Percentiles rank a stretch among this genome's conserved stretches.
Evolutionary conservation across 2,329 filamentous ascomycete species (phyloP).

Genomic region (Phyllosticta ampelicida): DNA sequence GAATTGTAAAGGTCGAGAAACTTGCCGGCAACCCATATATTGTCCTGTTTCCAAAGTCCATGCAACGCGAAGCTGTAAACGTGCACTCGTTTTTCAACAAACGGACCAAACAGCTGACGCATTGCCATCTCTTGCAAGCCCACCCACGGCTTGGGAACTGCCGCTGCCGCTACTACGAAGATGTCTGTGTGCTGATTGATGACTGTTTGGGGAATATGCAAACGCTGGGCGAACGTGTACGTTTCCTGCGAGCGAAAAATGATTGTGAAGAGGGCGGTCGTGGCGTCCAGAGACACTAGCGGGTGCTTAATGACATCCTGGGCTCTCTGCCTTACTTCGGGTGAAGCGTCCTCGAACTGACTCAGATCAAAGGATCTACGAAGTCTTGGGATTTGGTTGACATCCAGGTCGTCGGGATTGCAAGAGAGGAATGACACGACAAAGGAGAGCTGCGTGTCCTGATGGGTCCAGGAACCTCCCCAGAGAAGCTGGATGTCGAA

Average conservation of each 20-base stretch:
- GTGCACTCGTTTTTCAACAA: conserved; percentile 67
- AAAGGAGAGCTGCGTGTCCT: conserved; percentile 87
- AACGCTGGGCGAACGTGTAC: conserved; percentile 44
- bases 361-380: conserved; percentile 62
- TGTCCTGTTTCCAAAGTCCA: conserved; percentile 84
- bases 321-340: conserved; percentile 49
- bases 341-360: conserved; percentile 51
- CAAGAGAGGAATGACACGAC: conserved; percentile 76
- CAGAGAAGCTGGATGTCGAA: conserved; percentile 84
- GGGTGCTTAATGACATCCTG: conserved; percentile 69
- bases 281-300: conserved; percentile 76
- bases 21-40: conserved; percentile 70
- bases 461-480: conserved; percentile 79
- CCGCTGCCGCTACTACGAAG: conserved; percentile 68
- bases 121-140: conserved; percentile 63
- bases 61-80: conserved; percentile 76
- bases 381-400: conserved; percentile 72
- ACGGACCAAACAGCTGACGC: conserved; percentile 69
- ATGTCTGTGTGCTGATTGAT: conserved; percentile 65
- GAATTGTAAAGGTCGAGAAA: conserved; percentile 67
- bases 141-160: conserved; percentile 68
- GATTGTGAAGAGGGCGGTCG: conserved; percentile 55
- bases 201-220: conserved; percentile 49
- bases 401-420: conserved; percentile 65
- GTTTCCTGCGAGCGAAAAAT: conserved; percentile 48